Base-by-base conservation (phyloP, 2,329 filamentous ascomycete genomes). In the Apiospora malaysiana region DNA sequence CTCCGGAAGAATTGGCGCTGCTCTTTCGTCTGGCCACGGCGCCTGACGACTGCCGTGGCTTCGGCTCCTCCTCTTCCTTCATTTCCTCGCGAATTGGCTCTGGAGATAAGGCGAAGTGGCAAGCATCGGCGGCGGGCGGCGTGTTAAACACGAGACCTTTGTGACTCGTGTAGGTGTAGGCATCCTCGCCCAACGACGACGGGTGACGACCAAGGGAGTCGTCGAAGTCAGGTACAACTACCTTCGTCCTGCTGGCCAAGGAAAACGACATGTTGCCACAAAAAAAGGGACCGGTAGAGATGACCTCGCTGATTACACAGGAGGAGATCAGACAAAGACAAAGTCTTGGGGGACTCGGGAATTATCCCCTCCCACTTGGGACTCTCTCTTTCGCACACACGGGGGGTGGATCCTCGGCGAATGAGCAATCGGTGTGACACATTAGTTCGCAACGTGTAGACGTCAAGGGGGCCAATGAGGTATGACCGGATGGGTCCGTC, bases 211-310 rank as follows among this genome's bases (percentile, higher is more conserved):
- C 10, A 18, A 59, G 56, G 21, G 21, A n/a, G 10, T 4, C 56
- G 18, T 63, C 32, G 21, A 12, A 2, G 7, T 40, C 16, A 59
- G 51, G 23, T 32, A 27, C 7, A 10, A 25, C 25, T 7, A 9
- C 27, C 56, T 63, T 63, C 32, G 32, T 40, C 32, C 56, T 63
- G 18, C 40, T n/a, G 3, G 56, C 56, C 56, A 63, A 63, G 56
- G 32, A 63, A 63, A n/a, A 40, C 9, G 32, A 40, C 56, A 63
- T 63, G 56, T 63, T 63, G 56, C 56, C 56, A 63, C 56, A 63
- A 63, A 63, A 56, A 37, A 63, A n/a, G 51, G 51, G 32, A 37
- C 32, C 56, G 56, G 27, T 23, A 40, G 56, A 59, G 21, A 59
- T 63, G 27, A 40, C 18, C 21, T 8, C 56, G 2, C 18, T 37